Percentiles rank a stretch among this genome's conserved stretches.
phyloP scores from a whole-genome alignment of 257 asterid genomes.

The Hygrophila difformis region DNA sequence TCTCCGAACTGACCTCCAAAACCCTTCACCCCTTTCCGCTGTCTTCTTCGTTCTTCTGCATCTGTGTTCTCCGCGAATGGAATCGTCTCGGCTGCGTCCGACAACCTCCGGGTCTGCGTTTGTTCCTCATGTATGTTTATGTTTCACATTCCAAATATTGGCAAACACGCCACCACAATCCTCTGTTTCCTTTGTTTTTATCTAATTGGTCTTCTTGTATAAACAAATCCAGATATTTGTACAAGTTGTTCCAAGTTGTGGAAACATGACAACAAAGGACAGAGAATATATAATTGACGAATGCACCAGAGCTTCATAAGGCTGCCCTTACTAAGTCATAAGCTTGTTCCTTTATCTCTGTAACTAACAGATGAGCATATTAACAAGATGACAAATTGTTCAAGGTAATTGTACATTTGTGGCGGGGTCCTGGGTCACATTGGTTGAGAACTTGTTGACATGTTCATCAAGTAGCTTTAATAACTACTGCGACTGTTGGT shows the following conservation, averaged over 20 bases:
- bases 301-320: constrained; percentile 88
- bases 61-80: too few relatives aligned
- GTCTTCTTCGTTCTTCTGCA: too few relatives aligned
- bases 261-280: constrained; percentile 82
- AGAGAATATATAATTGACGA: constrained; percentile 56
- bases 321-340: constrained; percentile 69
- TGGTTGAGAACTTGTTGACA: constrained; percentile 41
- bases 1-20: too few relatives aligned
- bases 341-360: constrained; percentile 61
- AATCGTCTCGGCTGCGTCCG: too few relatives aligned
- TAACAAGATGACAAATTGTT: constrained; percentile 45
- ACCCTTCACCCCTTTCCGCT: too few relatives aligned
- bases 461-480: constrained; percentile 43
- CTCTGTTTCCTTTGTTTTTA: too few relatives aligned
- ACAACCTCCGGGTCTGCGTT: too few relatives aligned
- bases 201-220: too few relatives aligned
- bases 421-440: constrained; percentile 39
- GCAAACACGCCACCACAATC: too few relatives aligned
- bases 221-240: constrained; percentile 54
- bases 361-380: constrained; percentile 52
- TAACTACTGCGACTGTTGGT: constrained; percentile 51
- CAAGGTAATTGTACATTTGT: constrained; percentile 60
- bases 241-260: constrained; percentile 65
- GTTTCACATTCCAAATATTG: too few relatives aligned
- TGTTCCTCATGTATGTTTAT: too few relatives aligned